Base-by-base conservation (phyloP, 495 filamentous ascomycete species). In the Astrothelium macrocarpum region DNA sequence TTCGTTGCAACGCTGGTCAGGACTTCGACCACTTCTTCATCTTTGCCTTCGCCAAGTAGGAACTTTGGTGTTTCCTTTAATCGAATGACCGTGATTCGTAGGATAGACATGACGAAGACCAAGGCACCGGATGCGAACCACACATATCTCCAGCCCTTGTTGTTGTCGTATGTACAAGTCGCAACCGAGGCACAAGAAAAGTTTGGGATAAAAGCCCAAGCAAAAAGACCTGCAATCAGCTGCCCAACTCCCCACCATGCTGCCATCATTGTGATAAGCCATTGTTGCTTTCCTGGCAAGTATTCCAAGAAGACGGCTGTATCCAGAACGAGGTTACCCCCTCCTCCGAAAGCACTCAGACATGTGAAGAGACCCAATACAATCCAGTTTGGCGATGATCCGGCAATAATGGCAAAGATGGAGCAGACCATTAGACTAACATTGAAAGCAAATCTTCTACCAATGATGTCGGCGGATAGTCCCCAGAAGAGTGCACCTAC, bases 21-120 rank as follows among this genome's bases (percentile, higher is more conserved):
- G 0, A 80, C 85, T 1, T 79, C 71, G 56, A 90, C 81, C 0
- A 85, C 79, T 63, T 86, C 72, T 2, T 76, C 80, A 64, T 90
- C 87, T 45, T 82, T 78, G 9, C 87, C 87, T 59, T 84, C 76
- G 28, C 79, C 79, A 25, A 91, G 70, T 1, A 89, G 82, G 68
- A 85, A 90, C 65, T 89, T 90, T 25, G 88, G 88, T 0, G 88
- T 90, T 64, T 91, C 87, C 23, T 78, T 75, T 2, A 90, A 76
- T 1, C 82, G 79, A 67, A 91, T 82, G 61, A 90, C 77, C 1
- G 83, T 85, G n/a, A 90, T 70, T 25, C 88, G 85, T 2, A 83
- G 72, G 43, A 90, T 71, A 18, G 80, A 84, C 75, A 91, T 81
- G 53, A 84, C 72, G 53, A 90, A 80, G 34, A 89, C 85, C 45